Base-by-base conservation (phyloP, 306 rosid species). In the Pyrus communis region DNA sequence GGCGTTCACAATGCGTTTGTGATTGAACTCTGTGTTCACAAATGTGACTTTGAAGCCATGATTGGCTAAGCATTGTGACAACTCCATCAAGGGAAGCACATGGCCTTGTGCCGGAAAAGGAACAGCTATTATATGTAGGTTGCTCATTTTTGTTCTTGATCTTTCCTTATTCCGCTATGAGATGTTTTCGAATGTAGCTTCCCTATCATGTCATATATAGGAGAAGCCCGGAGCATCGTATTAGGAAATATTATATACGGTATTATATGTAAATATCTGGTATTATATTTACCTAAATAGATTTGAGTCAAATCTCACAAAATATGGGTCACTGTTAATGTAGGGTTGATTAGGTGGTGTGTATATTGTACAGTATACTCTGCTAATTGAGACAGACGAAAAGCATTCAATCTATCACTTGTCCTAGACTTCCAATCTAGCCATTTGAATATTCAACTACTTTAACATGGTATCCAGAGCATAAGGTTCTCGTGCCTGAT, bases 31-130 rank as follows among this genome's bases (percentile, higher is more conserved):
- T 27, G 84, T 60, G 76, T 82, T 85, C 25, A 92, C 85, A 64
- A 90, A 90, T 1, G 88, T 88, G 79, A 92, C 80, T 64, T 81
- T 84, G 78, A 87, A 80, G 18, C 88, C 92, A 0, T 88, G 85
- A 60, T 83, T 75, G 22, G 28, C 86, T 42, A 92, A 78, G 86
- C 79, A 21, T 31, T 80, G 75, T 0, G 87, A 88, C 22, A 90
- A 28, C 55, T 88, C 91, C 85, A 90, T 84, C 21, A 92, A 45
- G 19, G 96, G 96, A 75, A 87, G 84, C 71, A 88, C 92, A 83
- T 92, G 97, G 30, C 97, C 97, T 87, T 90, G 97, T 31, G 73
- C 96, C 3, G 93, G 91, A 71, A 70, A 86, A 76, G 96, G 96
- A 22, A 89, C 25, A 54, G 81, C 90, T n/a, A 88, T 23, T 15